Evolutionary conservation across 2,329 filamentous ascomycete species (phyloP), one percentile per base, ranked within the genome.

Genomic region (Intubia oerlemansii): DNA sequence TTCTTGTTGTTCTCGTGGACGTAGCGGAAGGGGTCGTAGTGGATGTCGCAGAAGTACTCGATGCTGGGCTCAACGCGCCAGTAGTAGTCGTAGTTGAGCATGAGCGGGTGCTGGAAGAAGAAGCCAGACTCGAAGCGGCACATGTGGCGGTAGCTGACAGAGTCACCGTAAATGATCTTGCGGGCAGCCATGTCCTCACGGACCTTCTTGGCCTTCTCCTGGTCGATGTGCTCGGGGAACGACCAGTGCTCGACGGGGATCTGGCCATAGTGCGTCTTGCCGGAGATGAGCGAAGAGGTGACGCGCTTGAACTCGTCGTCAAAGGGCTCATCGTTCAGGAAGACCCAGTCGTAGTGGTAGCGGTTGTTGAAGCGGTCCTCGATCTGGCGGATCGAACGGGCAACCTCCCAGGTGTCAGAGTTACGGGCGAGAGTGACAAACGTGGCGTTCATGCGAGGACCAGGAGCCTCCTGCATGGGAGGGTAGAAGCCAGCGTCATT

Each of bases 341-440:
- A 98, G 30, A 98, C 85, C 90, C 90, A 98, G 49, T 95, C 85
- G 54, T 98, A 98, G 58, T 91, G 74, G 59, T 78, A 95, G 44
- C 85, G 78, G 44, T 72, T 70, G 58, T 98, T 98, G 69, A 98
- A 98, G 46, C 88, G 79, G 52, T 98, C 88, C 54, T 98, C 88
- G 32, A 98, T 72, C 46, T 92, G 80, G 32, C 88, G 80, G 46
- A 98, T 98, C 10, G 84, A 93, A 44, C 81, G 71, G 36, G 82
- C 79, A 46, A 98, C 92, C 28, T 98, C 88, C 88, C 88, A 98
- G 17, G 95, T 57, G 46, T 98, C 88, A 32, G 59, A 64, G 56
- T 98, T 98, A 44, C 88, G 75, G 30, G 88, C 88, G 35, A 98
- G 66, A 14, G 84, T 92, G 30, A 98, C 82, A 45, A 98, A 98